phyloP scores from a whole-genome alignment of 495 filamentous ascomycete genomes.

The Penicillium angulare region DNA sequence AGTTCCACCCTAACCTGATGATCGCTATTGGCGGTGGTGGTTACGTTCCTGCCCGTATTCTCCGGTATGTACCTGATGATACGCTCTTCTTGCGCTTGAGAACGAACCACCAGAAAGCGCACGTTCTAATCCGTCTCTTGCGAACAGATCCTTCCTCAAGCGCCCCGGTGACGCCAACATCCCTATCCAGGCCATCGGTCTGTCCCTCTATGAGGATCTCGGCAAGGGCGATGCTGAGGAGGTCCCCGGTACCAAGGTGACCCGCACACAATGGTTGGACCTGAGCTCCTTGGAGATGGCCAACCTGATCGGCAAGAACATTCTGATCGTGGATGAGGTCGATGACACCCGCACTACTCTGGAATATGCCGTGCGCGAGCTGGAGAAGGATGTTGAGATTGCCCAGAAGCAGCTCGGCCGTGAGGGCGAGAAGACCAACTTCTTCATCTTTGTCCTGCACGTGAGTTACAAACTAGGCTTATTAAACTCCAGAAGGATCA shows the following conservation, averaged over 20 bases:
- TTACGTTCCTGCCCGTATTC: conserved; percentile 94
- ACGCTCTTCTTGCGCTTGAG: background rate
- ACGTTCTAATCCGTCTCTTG: conserved; percentile 2
- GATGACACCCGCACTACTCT: conserved; percentile 97
- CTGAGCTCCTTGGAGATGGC: conserved; percentile 83
- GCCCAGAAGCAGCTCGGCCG: conserved; percentile 70
- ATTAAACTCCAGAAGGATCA: background rate
- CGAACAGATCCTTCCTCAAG: conserved; percentile 83
- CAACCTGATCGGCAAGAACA: conserved; percentile 92
- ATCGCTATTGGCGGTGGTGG: conserved; percentile 98
- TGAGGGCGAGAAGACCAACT: conserved; percentile 72
- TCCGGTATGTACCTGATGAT: conserved; percentile 55
- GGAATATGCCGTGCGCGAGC: conserved; percentile 92
- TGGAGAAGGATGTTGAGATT: conserved; percentile 91
- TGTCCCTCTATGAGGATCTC: conserved; percentile 92
- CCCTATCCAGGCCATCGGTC: conserved; percentile 97
- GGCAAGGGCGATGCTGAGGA: conserved; percentile 62
- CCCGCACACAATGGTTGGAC: conserved; percentile 97
- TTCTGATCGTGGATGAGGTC: conserved; percentile 98
- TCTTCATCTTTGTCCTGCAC: conserved; percentile 93
- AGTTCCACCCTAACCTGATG: conserved; percentile 91
- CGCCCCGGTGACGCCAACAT: conserved; percentile 85
- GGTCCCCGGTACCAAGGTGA: conserved; percentile 85
- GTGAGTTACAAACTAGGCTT: conserved; percentile 50
- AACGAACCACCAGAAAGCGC: background rate